phyloP scores from a whole-genome alignment of 495 filamentous ascomycete species.

The Penicillium diatomitis region DNA sequence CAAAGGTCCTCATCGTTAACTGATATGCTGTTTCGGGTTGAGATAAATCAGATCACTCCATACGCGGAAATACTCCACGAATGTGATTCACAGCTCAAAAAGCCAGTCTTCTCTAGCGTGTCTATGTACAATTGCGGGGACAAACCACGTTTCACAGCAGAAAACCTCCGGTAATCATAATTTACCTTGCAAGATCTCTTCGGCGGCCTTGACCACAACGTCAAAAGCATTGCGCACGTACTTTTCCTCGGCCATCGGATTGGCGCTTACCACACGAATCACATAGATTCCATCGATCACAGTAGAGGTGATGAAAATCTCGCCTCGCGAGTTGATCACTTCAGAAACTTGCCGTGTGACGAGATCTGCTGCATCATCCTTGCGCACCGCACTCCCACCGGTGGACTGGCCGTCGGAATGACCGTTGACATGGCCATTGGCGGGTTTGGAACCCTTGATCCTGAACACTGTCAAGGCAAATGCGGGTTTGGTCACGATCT shows the following conservation, averaged over 20 bases:
- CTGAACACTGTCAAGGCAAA: conserved; percentile 79
- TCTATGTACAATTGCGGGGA: no score
- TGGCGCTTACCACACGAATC: conserved; percentile 74
- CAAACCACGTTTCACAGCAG: no score
- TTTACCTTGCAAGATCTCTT: conserved; percentile 40
- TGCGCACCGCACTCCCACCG: conserved; percentile 18
- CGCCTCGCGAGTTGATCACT: conserved; percentile 59
- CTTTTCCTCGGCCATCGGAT: conserved; percentile 57
- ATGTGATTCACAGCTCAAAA: no score
- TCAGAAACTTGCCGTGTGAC: conserved; percentile 76
- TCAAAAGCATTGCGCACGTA: conserved; percentile 68
- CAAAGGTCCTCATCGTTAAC: no score
- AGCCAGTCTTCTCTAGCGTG: no score
- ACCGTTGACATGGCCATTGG: conserved; percentile 14
- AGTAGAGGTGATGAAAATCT: conserved; percentile 78
- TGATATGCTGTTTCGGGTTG: no score
- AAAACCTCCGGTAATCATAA: background rate
- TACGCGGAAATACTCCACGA: no score
- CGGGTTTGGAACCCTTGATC: conserved; percentile 21
- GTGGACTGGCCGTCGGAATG: conserved; percentile 11
- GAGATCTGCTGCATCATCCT: conserved; percentile 47
- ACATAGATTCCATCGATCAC: conserved; percentile 68
- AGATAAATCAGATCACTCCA: no score
- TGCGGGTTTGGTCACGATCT: conserved; percentile 61
- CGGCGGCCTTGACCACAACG: conserved; percentile 60